A percentile compares a stretch with the other conserved stretches of the same genome.
Conservation (phyloP, 2,329 filamentous ascomycete genomes). For the Fusarium goolgardi region DNA sequence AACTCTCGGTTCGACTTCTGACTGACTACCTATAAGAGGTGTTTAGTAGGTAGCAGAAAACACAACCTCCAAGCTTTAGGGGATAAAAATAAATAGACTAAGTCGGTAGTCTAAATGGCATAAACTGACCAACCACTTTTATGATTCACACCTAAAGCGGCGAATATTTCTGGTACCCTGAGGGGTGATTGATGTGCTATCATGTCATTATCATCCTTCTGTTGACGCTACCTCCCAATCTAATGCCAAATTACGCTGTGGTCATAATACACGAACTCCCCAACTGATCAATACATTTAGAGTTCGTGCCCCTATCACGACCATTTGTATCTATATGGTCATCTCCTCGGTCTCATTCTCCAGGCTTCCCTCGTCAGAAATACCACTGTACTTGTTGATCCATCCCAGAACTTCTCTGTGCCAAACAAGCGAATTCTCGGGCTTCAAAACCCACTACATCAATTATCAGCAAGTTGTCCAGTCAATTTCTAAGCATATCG, state of each 20-base stretch:
- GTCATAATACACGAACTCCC: neutral
- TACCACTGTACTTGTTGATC: constrained; percentile 72
- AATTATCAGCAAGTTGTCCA: neutral
- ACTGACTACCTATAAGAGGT: too few species aligned
- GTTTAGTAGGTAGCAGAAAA: too few species aligned
- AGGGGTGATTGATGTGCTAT: neutral
- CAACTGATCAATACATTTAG: neutral
- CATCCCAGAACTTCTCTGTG: constrained; percentile 86
- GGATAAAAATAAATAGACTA: too few species aligned
- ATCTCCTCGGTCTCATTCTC: constrained; percentile 39
- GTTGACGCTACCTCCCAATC: neutral
- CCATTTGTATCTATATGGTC: constrained; percentile 17
- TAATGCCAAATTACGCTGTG: neutral
- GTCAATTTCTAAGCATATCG: neutral
- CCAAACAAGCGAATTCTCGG: constrained; percentile 92
- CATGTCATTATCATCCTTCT: neutral
- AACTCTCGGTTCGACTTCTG: too few species aligned
- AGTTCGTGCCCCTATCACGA: neutral
- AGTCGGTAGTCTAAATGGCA: too few species aligned
- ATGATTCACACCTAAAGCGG: too few species aligned
- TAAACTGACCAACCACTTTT: too few species aligned
- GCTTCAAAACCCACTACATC: constrained; percentile 82
- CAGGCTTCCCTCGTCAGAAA: constrained; percentile 48
- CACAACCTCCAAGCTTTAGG: too few species aligned
- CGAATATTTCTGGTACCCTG: too few species aligned